Evolutionary conservation across 2,329 filamentous ascomycete species (phyloP), one percentile per base, ranked within the genome.

Genomic region (Neurospora sp.): DNA sequence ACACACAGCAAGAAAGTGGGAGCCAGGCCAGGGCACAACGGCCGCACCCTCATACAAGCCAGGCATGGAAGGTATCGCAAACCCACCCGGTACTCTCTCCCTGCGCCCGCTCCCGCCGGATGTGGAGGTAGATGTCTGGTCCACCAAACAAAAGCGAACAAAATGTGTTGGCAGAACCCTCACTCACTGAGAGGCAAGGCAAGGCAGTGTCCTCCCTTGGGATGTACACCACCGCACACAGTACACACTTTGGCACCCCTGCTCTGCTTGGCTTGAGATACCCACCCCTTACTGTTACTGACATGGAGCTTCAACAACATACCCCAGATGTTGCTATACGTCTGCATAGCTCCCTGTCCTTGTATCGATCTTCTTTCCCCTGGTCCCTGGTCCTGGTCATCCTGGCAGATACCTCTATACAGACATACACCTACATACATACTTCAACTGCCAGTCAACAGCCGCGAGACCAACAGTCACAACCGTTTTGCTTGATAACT

Each of bases 121-220:
- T 33, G 28, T 38, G 43, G 67, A 69, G 69, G 72, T 70, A 70
- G 66, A 70, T n/a, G 36, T 67, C 71, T 66, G 67, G 71, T 71
- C 70, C 43, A 70, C 73, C 70, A 71, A 72, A 74, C 72, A 71
- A 62, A 62, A 62, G 52, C 17, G 52, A 62, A 62, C 52, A 62
- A 62, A 62, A 71, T 74, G 73, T 67, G 71, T 57, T 74, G 72
- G 71, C 73, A 72, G 19, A 62, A 62, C 23, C 12, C 2, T 62
- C 23, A 62, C 52, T 62, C 23, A 62, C 23, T 33, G 12, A 33
- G 19, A 62, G 52, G 52, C 23, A 62, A 62, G 52, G 52, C 52
- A 33, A 17, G 52, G 52, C 52, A 62, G 52, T 62, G 52, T 62
- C 28, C 52, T 62, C 52, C 52, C 52, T 62, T 62, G 52, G 52